Evolutionary conservation across 148 eudicot genomes (phyloP).

Genomic region (Mesembryanthemum crystallinum): DNA sequence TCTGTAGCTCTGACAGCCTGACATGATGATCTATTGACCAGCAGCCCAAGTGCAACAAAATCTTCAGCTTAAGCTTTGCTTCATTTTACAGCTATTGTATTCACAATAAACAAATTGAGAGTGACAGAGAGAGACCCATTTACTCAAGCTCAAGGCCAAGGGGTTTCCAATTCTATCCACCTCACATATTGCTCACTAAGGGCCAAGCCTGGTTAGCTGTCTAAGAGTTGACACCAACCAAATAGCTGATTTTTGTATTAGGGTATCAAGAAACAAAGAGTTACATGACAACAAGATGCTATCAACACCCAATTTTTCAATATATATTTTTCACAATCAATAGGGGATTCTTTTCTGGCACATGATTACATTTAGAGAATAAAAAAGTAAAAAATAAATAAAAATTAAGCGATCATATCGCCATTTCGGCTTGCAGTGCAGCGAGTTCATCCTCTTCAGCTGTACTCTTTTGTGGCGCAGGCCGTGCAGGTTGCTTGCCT

Average conservation of each 20-base stretch:
- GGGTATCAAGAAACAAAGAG: conserved; percentile 14
- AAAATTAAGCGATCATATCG: too few relatives aligned
- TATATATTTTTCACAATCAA: conserved; percentile 21
- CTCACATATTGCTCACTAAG: too few relatives aligned
- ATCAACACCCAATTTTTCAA: conserved; percentile 17
- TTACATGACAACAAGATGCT: conserved; percentile 24
- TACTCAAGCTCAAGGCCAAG: not conserved
- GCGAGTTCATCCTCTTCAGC: conserved; percentile 69
- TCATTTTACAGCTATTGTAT: not conserved
- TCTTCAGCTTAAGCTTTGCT: not conserved
- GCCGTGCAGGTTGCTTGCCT: conserved; percentile 37
- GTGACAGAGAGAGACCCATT: not conserved
- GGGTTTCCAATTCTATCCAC: not conserved
- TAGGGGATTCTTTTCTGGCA: not conserved
- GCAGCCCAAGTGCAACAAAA: conserved; percentile 1
- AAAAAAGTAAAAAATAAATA: too few relatives aligned
- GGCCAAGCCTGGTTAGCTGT: too few relatives aligned
- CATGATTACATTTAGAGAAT: not conserved
- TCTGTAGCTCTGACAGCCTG: conserved; percentile 5
- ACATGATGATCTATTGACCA: not conserved
- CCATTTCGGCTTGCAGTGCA: conserved; percentile 55
- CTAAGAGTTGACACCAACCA: conserved; percentile 5
- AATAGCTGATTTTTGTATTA: conserved; percentile 12
- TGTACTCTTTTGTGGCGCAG: conserved; percentile 39
- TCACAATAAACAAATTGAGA: not conserved